These are phyloP conservation scores for Teratosphaeria gauchensis DNA, from an alignment of 2,329 filamentous ascomycete genomes.

Conservation along the genomic window DNA sequence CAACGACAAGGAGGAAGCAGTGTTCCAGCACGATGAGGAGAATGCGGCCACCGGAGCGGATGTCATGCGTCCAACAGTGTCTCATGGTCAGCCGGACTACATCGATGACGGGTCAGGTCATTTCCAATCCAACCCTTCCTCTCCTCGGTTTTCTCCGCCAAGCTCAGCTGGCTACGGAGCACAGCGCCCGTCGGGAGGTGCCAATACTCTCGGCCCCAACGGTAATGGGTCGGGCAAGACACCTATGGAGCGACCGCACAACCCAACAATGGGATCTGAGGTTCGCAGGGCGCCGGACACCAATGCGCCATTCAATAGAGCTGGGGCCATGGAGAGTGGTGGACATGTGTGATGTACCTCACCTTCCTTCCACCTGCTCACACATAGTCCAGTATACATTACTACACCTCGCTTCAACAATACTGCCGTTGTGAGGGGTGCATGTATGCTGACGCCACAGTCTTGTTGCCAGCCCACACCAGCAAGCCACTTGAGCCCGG, in stretches of 20 bases:
- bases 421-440: neutral
- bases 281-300: neutral
- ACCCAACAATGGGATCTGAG: neutral
- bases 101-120: conserved; percentile 1
- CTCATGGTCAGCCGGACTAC: neutral
- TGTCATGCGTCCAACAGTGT: conserved; percentile 17
- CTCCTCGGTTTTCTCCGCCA: neutral
- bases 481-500: neutral
- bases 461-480: neutral
- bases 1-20: conserved; percentile 32
- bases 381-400: neutral
- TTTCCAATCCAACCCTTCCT: neutral
- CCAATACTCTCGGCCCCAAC: neutral
- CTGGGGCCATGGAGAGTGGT: neutral
- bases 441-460: neutral
- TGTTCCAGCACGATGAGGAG: conserved; percentile 28
- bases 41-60: conserved; percentile 23
- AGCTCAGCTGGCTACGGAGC: neutral
- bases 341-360: neutral
- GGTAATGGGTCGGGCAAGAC: neutral
- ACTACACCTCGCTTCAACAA: neutral
- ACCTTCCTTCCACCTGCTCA: neutral
- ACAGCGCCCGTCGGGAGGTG: neutral
- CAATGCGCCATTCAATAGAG: neutral
- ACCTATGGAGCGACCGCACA: neutral